phyloP scores from a whole-genome alignment of 805 yeast genomes.

The Teunomyces tritomae region DNA sequence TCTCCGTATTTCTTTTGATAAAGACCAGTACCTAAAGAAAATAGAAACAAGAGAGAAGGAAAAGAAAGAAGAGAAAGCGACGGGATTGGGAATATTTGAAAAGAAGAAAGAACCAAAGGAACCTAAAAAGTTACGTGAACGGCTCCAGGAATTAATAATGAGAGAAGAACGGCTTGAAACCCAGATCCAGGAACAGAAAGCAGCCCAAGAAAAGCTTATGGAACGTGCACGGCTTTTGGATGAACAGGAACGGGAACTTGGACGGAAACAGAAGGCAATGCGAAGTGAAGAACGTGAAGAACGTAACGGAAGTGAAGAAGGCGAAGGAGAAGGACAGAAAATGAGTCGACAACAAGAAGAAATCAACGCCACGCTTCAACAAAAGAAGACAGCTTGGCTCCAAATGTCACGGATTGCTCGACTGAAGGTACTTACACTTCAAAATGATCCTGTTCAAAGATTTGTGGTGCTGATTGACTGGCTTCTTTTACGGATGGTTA shows the following conservation, averaged over 20 bases:
- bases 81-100: constrained; percentile 1
- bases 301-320: neutral
- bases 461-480: constrained; percentile 36
- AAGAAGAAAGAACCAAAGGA: neutral
- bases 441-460: constrained; percentile 22
- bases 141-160: neutral
- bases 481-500: constrained; percentile 33
- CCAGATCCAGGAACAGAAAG: neutral
- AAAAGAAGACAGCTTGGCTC: constrained; percentile 33
- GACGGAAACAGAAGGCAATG: neutral
- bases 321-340: constrained; percentile 2
- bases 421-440: constrained; percentile 30
- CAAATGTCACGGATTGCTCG: constrained; percentile 34
- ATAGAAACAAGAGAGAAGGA: neutral
- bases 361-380: constrained; percentile 15
- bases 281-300: neutral
- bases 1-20: constrained; percentile 20
- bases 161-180: neutral
- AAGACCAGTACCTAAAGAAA: neutral
- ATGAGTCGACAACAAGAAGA: constrained; percentile 10
- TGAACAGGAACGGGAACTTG: neutral
- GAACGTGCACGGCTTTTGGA: neutral
- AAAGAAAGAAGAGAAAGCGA: neutral
- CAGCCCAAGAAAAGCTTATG: neutral
- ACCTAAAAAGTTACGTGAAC: neutral